Percentiles rank a stretch among this genome's conserved stretches.
Evolutionary conservation across 2,329 filamentous ascomycete genomes (phyloP).

Genomic region (Ceratocystis alfenasii): DNA sequence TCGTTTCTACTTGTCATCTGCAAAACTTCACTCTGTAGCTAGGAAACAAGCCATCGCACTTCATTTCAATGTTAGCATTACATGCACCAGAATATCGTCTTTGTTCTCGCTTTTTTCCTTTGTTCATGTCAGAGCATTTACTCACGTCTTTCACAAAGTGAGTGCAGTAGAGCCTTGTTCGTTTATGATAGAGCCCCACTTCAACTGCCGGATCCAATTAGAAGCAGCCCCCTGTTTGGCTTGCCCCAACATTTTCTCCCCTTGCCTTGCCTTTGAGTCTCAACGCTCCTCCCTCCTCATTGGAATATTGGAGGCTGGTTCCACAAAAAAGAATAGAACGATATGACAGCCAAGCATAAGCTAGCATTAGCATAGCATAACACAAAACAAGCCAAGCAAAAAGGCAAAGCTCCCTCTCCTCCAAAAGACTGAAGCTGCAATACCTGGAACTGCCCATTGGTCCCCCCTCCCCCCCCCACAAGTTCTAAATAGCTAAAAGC

Average conservation of each 20-base stretch:
- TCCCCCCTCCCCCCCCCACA: not conserved
- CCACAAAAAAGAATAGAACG: not conserved
- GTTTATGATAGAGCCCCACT: not conserved
- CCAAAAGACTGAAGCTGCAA: not conserved
- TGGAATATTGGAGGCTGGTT: not conserved
- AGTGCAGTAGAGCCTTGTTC: not conserved
- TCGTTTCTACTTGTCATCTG: too few relatives aligned
- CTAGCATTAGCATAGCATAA: conserved; percentile 9
- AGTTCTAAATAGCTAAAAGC: not conserved
- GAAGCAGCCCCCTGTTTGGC: conserved; percentile 6
- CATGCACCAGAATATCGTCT: not conserved
- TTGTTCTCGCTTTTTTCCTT: not conserved
- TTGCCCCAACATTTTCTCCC: conserved; percentile 14
- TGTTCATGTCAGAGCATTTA: not conserved
- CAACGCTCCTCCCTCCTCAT: not conserved
- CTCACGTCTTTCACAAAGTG: not conserved
- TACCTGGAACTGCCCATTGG: not conserved
- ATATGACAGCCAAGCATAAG: not conserved
- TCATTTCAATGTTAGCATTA: too few relatives aligned
- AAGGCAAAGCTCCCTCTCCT: too few relatives aligned
- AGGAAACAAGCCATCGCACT: too few relatives aligned
- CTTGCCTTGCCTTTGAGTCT: not conserved
- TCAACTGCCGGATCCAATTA: conserved; percentile 4
- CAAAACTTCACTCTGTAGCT: too few relatives aligned
- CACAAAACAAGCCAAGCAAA: conserved; percentile 4